These are phyloP conservation scores for Zopfochytrium polystomum DNA, from an alignment of 371 early-diverging fungal species.

Conservation along the genomic window DNA sequence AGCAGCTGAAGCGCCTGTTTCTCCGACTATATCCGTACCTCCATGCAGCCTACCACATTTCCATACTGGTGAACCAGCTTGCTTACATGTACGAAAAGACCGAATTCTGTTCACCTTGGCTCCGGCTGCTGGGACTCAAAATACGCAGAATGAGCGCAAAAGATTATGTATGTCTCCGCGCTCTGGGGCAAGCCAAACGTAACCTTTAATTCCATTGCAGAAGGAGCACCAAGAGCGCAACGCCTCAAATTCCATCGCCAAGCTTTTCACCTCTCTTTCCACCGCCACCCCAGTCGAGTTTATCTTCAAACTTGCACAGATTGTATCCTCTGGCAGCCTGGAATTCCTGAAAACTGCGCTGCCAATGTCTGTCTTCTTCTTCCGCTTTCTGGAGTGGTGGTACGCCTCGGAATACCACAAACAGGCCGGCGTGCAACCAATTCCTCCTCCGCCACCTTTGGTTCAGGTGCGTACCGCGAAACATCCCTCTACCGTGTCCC, in stretches of 20 bases:
- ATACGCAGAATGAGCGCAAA: conserved; percentile 72
- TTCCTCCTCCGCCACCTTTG: conserved; percentile 65
- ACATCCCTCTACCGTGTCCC: neutral
- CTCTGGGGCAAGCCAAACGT: neutral
- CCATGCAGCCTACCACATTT: conserved; percentile 39
- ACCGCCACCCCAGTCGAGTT: neutral
- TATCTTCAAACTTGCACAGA: neutral
- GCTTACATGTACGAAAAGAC: conserved; percentile 80
- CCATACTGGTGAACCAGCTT: conserved; percentile 62
- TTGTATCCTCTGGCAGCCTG: conserved; percentile 1
- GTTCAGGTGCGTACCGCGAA: conserved; percentile 54
- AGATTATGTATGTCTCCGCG: conserved; percentile 66
- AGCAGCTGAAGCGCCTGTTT: too few species aligned
- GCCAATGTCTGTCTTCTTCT: conserved; percentile 87
- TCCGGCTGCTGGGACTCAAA: conserved; percentile 69
- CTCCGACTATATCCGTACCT: conserved; percentile 60
- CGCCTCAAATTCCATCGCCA: neutral
- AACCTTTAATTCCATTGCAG: conserved; percentile 1
- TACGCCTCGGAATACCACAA: conserved; percentile 65
- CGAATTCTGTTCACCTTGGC: conserved; percentile 74
- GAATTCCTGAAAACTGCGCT: conserved; percentile 61
- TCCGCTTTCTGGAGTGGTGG: conserved; percentile 95
- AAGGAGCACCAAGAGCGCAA: neutral
- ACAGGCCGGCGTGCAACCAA: conserved; percentile 36
- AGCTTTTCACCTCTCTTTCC: neutral